phyloP scores from a whole-genome alignment of 495 filamentous ascomycete species.

The Neurospora discreta region DNA sequence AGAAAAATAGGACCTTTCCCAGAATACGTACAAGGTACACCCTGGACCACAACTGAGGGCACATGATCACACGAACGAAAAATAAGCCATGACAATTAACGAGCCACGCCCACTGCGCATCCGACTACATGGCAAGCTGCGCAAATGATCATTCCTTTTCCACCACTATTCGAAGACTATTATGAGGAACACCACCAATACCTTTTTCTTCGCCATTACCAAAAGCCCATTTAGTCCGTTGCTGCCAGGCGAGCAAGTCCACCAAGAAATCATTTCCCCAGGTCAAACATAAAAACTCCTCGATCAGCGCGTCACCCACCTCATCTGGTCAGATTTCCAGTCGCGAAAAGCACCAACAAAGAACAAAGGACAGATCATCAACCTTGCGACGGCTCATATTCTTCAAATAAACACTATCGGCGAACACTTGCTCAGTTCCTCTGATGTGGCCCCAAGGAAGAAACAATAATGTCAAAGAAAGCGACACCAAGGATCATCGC shows the following conservation, averaged over 20 bases:
- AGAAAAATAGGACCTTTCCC: fast-evolving
- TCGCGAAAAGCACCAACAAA: too few relatives aligned
- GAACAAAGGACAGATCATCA: too few relatives aligned
- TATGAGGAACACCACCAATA: background rate
- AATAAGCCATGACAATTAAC: background rate
- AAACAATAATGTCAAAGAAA: too few relatives aligned
- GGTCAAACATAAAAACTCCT: background rate
- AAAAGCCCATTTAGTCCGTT: too few relatives aligned
- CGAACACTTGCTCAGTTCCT: too few relatives aligned
- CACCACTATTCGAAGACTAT: background rate
- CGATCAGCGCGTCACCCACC: too few relatives aligned
- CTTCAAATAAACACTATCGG: background rate
- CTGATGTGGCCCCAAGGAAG: too few relatives aligned
- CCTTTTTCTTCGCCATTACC: background rate
- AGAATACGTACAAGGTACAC: background rate
- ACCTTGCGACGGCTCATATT: too few relatives aligned
- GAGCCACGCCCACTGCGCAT: background rate
- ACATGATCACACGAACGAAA: background rate
- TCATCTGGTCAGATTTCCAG: too few relatives aligned
- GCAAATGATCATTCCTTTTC: too few relatives aligned
- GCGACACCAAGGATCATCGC: background rate
- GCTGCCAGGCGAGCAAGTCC: too few relatives aligned
- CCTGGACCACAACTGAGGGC: background rate
- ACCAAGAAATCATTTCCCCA: background rate
- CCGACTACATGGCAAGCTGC: too few relatives aligned